A percentile compares a stretch with the other conserved stretches of the same genome.
phyloP scores from a whole-genome alignment of 192 early-diverging fungal genomes.

The Coemansia sp. region DNA sequence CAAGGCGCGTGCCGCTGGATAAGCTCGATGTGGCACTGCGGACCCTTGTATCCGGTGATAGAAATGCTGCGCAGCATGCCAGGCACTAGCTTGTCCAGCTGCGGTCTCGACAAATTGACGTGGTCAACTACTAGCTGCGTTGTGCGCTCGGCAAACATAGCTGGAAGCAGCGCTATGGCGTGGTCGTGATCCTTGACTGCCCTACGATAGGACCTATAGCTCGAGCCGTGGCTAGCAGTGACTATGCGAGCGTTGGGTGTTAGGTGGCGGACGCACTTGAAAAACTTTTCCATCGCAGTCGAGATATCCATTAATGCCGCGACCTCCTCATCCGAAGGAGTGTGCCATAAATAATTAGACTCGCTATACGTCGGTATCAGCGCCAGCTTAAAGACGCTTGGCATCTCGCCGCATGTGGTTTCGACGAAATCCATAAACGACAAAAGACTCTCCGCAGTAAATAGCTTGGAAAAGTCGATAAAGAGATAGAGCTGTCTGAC shows the following conservation, averaged over 20 bases:
- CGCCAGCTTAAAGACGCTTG: not conserved
- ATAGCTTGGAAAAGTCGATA: constrained; percentile 6
- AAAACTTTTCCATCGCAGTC: not conserved
- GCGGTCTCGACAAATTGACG: not conserved
- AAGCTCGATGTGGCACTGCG: constrained; percentile 24
- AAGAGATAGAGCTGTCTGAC: constrained; percentile 20
- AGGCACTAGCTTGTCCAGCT: constrained; percentile 1
- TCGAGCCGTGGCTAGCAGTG: not conserved
- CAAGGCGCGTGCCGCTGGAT: constrained; percentile 22
- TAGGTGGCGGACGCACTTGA: not conserved
- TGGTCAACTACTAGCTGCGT: constrained; percentile 12
- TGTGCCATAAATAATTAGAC: not conserved
- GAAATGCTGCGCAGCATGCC: constrained; percentile 28
- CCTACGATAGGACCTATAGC: not conserved
- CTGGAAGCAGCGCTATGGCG: constrained; percentile 9
- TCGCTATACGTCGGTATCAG: not conserved
- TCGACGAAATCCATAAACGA: not conserved
- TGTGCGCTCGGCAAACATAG: not conserved
- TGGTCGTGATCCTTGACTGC: not conserved
- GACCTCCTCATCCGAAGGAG: not conserved
- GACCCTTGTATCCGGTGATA: constrained; percentile 17
- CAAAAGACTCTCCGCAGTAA: not conserved
- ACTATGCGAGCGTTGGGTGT: constrained; percentile 10
- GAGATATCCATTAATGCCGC: not conserved
- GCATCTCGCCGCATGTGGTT: not conserved